These are phyloP conservation scores for Fusarium pseudoanthophilum DNA, from an alignment of 2,329 filamentous ascomycete species.

Conservation along the genomic window DNA sequence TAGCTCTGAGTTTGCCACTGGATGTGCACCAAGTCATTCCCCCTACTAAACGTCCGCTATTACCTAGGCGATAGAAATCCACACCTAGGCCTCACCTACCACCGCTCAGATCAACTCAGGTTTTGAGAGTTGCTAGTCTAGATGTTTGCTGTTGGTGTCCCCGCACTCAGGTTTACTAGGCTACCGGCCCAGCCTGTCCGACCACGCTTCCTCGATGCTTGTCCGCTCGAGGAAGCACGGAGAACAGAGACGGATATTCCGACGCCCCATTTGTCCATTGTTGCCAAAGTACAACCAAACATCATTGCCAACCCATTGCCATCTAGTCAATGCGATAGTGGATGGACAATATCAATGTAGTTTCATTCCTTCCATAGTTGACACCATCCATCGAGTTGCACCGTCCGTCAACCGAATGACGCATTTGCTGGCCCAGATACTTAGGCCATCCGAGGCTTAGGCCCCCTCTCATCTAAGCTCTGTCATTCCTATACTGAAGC, in stretches of 20 bases:
- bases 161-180: neutral
- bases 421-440: constrained; percentile 35
- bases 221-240: constrained; percentile 5
- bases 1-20: neutral
- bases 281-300: constrained; percentile 9
- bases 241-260: neutral
- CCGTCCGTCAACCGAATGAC: constrained; percentile 31
- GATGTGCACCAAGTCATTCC: neutral
- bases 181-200: constrained; percentile 9
- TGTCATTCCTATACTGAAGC: constrained; percentile 38
- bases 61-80: neutral
- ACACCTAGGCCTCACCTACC: neutral
- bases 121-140: neutral
- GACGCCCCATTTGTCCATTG: neutral
- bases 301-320: constrained; percentile 7
- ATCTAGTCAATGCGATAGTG: constrained; percentile 16
- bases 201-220: constrained; percentile 8
- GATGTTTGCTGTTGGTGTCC: constrained; percentile 12
- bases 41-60: neutral
- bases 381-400: constrained; percentile 23
- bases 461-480: constrained; percentile 38
- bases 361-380: constrained; percentile 9
- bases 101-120: neutral
- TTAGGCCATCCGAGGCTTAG: constrained; percentile 20
- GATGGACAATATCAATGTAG: constrained; percentile 19